Conservation (phyloP, 2,329 filamentous ascomycete species). For the Gaeumannomyces sp. region DNA sequence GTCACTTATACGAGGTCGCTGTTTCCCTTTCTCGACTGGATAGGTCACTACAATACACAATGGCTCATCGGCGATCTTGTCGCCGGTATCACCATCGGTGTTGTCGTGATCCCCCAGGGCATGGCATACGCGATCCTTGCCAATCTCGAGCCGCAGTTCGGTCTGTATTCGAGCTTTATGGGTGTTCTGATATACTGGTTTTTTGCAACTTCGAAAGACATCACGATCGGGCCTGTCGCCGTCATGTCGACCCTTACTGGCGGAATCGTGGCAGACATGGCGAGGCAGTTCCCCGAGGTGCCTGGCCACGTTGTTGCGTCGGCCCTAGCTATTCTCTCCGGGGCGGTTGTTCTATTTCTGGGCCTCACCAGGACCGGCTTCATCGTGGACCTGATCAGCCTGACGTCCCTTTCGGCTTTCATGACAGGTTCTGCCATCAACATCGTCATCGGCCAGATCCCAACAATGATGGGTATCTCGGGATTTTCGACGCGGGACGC, state of each 20-base stretch:
- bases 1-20: slow-evolving; percentile 60
- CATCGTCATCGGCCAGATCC: slow-evolving; percentile 79
- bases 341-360: slow-evolving; percentile 69
- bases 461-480: slow-evolving; percentile 71
- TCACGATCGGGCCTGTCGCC: slow-evolving; percentile 93
- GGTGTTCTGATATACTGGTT: slow-evolving; percentile 95
- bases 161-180: slow-evolving; percentile 93
- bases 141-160: slow-evolving; percentile 72
- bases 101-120: slow-evolving; percentile 81
- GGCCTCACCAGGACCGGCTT: slow-evolving; percentile 77
- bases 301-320: slow-evolving; percentile 66
- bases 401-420: slow-evolving; percentile 86
- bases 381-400: slow-evolving; percentile 88
- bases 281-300: slow-evolving; percentile 49
- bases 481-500: slow-evolving; percentile 57
- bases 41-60: slow-evolving; percentile 76
- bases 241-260: slow-evolving; percentile 91
- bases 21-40: slow-evolving; percentile 90
- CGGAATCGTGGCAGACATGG: slow-evolving; percentile 65
- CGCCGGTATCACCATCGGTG: slow-evolving; percentile 61
- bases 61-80: slow-evolving; percentile 88
- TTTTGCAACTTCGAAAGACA: slow-evolving; percentile 97
- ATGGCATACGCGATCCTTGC: slow-evolving; percentile 93
- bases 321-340: slow-evolving; percentile 69
- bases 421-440: slow-evolving; percentile 95